phyloP scores from a whole-genome alignment of 163 green algal genomes.

The Coccomyxa subellipsoidea region DNA sequence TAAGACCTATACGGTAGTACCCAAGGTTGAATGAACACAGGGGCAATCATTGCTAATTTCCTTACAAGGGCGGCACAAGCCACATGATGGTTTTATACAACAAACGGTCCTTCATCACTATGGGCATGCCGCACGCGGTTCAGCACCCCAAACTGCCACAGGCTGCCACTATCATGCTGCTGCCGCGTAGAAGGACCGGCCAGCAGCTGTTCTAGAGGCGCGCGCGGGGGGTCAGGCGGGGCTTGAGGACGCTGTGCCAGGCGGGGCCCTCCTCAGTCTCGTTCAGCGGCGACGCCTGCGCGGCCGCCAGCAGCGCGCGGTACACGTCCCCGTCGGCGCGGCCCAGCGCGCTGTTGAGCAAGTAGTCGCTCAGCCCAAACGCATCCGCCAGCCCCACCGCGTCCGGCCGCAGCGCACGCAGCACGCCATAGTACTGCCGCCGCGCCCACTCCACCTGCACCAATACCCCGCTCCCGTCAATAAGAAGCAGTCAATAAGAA shows the following conservation, averaged over 20 bases:
- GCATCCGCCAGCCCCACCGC: conserved; percentile 83
- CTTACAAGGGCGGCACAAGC: too few relatives aligned
- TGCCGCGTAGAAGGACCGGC: too few relatives aligned
- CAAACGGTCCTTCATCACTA: too few relatives aligned
- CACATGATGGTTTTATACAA: too few relatives aligned
- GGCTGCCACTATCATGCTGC: too few relatives aligned
- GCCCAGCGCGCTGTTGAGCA: conserved; percentile 79
- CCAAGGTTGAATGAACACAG: too few relatives aligned
- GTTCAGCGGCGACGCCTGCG: conserved; percentile 75
- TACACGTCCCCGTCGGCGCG: conserved; percentile 85
- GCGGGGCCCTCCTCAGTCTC: conserved; percentile 77
- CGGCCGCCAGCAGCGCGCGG: conserved; percentile 69
- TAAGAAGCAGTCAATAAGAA: too few relatives aligned
- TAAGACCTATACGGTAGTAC: too few relatives aligned
- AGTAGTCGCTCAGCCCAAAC: conserved; percentile 82
- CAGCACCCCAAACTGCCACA: too few relatives aligned
- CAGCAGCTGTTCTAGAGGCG: too few relatives aligned
- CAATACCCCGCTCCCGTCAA: conserved; percentile 23
- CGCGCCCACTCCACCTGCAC: conserved; percentile 41
- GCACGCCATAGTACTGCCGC: conserved; percentile 18
- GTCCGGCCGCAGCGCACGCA: conserved; percentile 74
- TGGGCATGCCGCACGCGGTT: too few relatives aligned
- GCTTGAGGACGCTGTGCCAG: conserved; percentile 73
- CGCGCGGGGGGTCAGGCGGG: neutral
- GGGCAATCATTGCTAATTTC: too few relatives aligned